Percentiles rank a stretch among this genome's conserved stretches.
These are phyloP conservation scores for Sphaerostilbella broomeana DNA, from an alignment of 2,329 filamentous ascomycete genomes.

Conservation along the genomic window DNA sequence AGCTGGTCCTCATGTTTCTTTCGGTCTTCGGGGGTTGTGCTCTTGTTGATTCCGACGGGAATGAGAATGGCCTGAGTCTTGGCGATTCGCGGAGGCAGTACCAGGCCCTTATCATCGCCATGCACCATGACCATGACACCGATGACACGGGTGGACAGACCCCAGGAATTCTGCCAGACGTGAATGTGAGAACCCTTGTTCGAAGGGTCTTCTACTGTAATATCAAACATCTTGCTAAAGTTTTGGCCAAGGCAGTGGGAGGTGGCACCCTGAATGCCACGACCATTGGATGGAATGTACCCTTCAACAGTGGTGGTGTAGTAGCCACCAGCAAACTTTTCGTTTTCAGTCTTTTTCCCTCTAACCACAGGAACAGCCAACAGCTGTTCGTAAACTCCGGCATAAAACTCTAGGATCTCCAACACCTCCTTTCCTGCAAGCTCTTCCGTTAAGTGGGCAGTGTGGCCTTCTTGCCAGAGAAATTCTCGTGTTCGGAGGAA, in stretches of 20 bases:
- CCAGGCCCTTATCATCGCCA: conserved; percentile 89
- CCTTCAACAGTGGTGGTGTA: conserved; percentile 97
- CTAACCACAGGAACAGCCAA: conserved; percentile 92
- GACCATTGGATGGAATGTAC: conserved; percentile 90
- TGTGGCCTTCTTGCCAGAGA: conserved; percentile 95
- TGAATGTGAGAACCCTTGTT: conserved; percentile 74
- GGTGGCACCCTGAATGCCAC: conserved; percentile 93
- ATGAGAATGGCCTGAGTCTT: conserved; percentile 82
- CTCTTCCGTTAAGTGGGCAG: conserved; percentile 78
- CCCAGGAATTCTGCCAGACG: conserved; percentile 99
- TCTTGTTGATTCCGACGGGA: conserved; percentile 88
- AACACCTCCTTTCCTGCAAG: conserved; percentile 79
- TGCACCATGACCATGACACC: conserved; percentile 99
- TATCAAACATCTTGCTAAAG: conserved; percentile 99
- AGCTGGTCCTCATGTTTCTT: conserved; percentile 70
- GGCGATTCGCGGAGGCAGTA: conserved; percentile 84
- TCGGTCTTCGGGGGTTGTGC: conserved; percentile 72
- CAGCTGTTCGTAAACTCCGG: conserved; percentile 84
- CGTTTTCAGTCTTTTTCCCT: conserved; percentile 91
- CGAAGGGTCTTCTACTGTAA: conserved; percentile 87
- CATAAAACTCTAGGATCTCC: conserved; percentile 89
- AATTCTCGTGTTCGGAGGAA: conserved; percentile 94
- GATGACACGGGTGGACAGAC: conserved; percentile 91
- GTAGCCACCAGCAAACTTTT: conserved; percentile 94
- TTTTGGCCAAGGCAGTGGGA: conserved; percentile 95